Conservation (phyloP, 2,329 filamentous ascomycete genomes). For the Colletotrichum sp. region DNA sequence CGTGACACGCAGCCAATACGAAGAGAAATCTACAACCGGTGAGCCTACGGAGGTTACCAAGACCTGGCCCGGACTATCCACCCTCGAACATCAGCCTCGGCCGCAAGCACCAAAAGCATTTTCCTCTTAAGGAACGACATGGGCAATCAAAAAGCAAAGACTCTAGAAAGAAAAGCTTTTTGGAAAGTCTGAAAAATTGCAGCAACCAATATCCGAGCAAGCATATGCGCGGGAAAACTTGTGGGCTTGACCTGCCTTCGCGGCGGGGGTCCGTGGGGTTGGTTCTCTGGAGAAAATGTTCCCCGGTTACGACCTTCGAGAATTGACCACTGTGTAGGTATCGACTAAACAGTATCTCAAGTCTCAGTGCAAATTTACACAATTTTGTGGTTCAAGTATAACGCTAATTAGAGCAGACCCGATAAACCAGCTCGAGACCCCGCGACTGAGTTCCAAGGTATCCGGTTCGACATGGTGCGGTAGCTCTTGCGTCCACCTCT, state of each 20-base stretch:
- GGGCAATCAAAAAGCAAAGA: not conserved
- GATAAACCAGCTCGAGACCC: not conserved
- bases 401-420: not conserved
- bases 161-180: not conserved
- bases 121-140: not conserved
- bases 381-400: not conserved
- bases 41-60: not conserved
- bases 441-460: not conserved
- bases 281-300: not conserved
- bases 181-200: not conserved
- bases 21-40: not conserved
- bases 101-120: not conserved
- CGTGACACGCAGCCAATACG: constrained; percentile 1
- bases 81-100: not conserved
- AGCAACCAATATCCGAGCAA: not conserved
- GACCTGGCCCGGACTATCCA: not conserved
- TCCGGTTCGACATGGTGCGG: not conserved
- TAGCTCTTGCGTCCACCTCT: not conserved
- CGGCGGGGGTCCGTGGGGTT: not conserved
- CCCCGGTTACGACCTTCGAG: not conserved
- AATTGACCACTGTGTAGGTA: not conserved
- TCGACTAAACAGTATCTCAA: not conserved
- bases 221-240: not conserved
- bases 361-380: not conserved
- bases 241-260: not conserved